phyloP scores from a whole-genome alignment of 2,329 filamentous ascomycete species.

The Fusarium paranaense region DNA sequence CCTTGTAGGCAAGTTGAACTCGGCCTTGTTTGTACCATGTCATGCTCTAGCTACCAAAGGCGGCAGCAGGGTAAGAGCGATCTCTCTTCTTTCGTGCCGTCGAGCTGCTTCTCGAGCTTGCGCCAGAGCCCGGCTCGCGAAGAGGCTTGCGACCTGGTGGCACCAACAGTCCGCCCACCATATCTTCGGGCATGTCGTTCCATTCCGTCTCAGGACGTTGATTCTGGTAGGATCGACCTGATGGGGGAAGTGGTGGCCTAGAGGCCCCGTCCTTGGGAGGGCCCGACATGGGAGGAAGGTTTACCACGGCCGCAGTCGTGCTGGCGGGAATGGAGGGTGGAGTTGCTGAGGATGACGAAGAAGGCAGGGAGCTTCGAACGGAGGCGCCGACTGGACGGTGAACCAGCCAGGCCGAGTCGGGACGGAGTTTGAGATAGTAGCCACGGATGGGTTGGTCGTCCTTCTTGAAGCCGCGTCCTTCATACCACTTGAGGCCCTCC shows the following conservation, averaged over 20 bases:
- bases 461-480: slow-evolving; percentile 65
- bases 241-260: slow-evolving; percentile 40
- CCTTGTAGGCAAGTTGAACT: neutral
- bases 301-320: slow-evolving; percentile 48
- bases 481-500: slow-evolving; percentile 73
- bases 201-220: slow-evolving; percentile 70
- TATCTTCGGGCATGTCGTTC: slow-evolving; percentile 74
- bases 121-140: slow-evolving; percentile 52
- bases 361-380: slow-evolving; percentile 37
- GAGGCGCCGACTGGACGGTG: slow-evolving; percentile 55
- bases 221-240: slow-evolving; percentile 68
- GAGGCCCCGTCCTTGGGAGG: slow-evolving; percentile 37
- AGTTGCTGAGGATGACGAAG: slow-evolving; percentile 27
- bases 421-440: slow-evolving; percentile 73
- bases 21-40: neutral
- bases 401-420: slow-evolving; percentile 72
- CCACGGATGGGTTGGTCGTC: slow-evolving; percentile 61
- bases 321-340: slow-evolving; percentile 36
- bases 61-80: slow-evolving; percentile 70
- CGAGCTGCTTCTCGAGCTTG: slow-evolving; percentile 69
- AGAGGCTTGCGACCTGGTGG: slow-evolving; percentile 44
- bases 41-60: slow-evolving; percentile 61
- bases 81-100: slow-evolving; percentile 68
- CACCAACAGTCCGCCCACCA: slow-evolving; percentile 55
- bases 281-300: slow-evolving; percentile 45